Conservation (phyloP, 2,329 filamentous ascomycete species). For the Paracoccidioides lutzii region DNA sequence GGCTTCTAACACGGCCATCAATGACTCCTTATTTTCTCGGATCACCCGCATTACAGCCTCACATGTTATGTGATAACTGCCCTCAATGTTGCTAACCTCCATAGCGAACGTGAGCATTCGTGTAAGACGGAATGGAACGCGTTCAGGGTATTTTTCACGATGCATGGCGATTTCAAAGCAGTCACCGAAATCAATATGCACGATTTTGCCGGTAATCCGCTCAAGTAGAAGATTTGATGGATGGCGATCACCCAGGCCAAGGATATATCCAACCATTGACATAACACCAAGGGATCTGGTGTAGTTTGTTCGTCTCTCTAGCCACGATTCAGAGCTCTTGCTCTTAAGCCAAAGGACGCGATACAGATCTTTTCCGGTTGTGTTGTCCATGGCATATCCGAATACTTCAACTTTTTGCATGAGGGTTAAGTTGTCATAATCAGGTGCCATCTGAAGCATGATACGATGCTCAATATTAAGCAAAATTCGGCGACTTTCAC, state of each 20-base stretch:
- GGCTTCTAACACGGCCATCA: constrained; percentile 96
- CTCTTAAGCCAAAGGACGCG: constrained; percentile 97
- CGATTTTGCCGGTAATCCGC: constrained; percentile 86
- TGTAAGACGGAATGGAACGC: constrained; percentile 93
- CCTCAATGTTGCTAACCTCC: constrained; percentile 99
- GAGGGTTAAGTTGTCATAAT: constrained; percentile 94
- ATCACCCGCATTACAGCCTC: constrained; percentile 98
- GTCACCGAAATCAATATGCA: constrained; percentile 98
- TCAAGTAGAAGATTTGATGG: constrained; percentile 98
- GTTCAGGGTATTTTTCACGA: constrained; percentile 95
- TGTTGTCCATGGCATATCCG: constrained; percentile 97
- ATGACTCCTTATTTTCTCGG: constrained; percentile 90
- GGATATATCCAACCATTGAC: constrained; percentile 99
- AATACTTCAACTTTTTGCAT: constrained; percentile 99
- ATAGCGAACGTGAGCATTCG: constrained; percentile 99
- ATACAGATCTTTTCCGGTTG: constrained; percentile 95
- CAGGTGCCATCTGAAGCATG: constrained; percentile 99
- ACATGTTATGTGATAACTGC: constrained; percentile 94
- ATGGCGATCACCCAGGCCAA: constrained; percentile 90
- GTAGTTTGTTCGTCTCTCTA: constrained; percentile 96
- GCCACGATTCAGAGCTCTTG: constrained; percentile 94
- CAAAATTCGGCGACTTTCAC: constrained; percentile 90
- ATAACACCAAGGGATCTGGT: constrained; percentile 94
- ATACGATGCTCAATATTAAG: constrained; percentile 99
- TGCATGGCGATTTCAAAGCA: constrained; percentile 99